These are phyloP conservation scores for Porphyridium purpureum DNA, from an alignment of 23 red algal genomes.

Conservation along the genomic window DNA sequence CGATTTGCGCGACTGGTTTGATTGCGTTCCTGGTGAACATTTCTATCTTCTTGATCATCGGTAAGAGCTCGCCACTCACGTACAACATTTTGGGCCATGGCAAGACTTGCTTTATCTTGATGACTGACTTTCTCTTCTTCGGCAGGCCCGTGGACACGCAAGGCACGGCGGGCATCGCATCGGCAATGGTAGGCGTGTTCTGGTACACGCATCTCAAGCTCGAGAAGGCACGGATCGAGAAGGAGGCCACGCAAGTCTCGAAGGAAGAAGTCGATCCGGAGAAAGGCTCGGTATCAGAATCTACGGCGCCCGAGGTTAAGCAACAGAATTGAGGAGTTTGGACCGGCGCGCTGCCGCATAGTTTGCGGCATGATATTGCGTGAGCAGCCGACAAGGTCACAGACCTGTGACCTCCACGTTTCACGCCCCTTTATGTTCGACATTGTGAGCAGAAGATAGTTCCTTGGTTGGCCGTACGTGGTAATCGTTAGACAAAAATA, in stretches of 20 bases:
- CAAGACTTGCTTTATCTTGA: slow-evolving; percentile 60
- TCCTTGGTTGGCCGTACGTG: too few species aligned
- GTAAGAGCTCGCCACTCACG: slow-evolving; percentile 45
- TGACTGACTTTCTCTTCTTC: slow-evolving; percentile 17
- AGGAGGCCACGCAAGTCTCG: slow-evolving; percentile 34
- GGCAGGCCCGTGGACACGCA: slow-evolving; percentile 39
- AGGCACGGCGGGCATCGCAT: slow-evolving; percentile 51
- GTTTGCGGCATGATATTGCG: too few species aligned
- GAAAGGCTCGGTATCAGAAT: too few species aligned
- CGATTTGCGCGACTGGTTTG: slow-evolving; percentile 40
- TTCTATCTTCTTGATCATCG: slow-evolving; percentile 92
- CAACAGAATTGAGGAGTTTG: too few species aligned
- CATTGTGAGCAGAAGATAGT: too few species aligned
- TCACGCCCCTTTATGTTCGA: too few species aligned
- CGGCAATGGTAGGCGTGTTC: slow-evolving; percentile 65
- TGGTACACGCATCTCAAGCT: slow-evolving; percentile 68
- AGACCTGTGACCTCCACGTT: too few species aligned
- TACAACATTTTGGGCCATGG: slow-evolving; percentile 87
- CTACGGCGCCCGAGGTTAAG: too few species aligned
- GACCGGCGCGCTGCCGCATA: too few species aligned
- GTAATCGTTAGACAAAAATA: too few species aligned
- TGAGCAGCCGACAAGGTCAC: too few species aligned
- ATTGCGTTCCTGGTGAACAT: slow-evolving; percentile 86
- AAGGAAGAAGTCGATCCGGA: too few species aligned
- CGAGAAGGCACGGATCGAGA: slow-evolving; percentile 27